Evolutionary conservation across 2,329 filamentous ascomycete species (phyloP), one percentile per base, ranked within the genome.

Genomic region (Diplodia intermedia): DNA sequence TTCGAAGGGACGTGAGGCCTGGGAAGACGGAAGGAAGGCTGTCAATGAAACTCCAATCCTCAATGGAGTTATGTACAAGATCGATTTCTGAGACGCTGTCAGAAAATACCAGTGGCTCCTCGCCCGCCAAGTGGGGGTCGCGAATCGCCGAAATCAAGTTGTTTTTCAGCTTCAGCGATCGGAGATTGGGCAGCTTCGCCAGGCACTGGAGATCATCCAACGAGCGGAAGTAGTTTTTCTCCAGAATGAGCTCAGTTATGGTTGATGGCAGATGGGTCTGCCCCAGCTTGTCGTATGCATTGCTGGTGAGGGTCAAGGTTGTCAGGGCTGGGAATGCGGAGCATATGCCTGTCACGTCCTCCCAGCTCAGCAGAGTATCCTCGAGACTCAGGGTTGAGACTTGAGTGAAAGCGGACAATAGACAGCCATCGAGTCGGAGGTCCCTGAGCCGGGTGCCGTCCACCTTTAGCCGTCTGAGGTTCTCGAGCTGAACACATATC

Each of bases 1-100:
- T 88, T 18, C 94, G 91, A 49, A 99, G 86, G 40, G 88, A 89
- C 14, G 82, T 84, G 7, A 98, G 83, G 4, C 89, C 88, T 0
- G 95, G 94, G 71, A 97, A 92, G 68, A 88, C 81, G 14, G 77
- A 74, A 1, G 86, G 81, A 1, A 99, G 84, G 5, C 82, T 76
- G 73, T 97, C 89, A 71, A 97, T 83, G 76, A 96, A 92, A 36
- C 79, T 75, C 92, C 93, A 97, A 20, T 85, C 84, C 18, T 73
- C 68, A 33, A 85, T 81, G 0, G 74, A 73, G 70, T 84, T 85
- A 73, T 81, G 78, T 4, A 82, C 79, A 5, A 85, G 71, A 66
- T 85, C 82, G 15, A 84, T 71, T 63, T 82, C 79, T 43, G 68
- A 62, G 5, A 83, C 57, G 0, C 78, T 78, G 15, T 63, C 38